Evolutionary conservation across 2,329 filamentous ascomycete species (phyloP).

Genomic region (Alternaria gansuensis): DNA sequence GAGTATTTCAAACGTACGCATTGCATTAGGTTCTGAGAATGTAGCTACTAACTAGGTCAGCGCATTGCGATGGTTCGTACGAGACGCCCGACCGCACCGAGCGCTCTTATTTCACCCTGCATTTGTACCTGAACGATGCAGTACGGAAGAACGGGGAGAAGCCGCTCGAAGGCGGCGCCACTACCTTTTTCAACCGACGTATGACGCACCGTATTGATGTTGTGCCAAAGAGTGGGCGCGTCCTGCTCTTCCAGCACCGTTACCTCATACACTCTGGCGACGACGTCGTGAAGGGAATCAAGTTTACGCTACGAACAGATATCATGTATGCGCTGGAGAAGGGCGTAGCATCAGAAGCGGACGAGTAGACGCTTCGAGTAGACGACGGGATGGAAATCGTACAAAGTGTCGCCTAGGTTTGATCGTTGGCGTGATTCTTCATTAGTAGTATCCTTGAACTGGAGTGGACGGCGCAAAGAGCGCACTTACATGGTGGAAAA

Average conservation of each 20-base stretch:
- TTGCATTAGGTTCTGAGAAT: neutral
- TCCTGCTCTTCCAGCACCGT: constrained; percentile 66
- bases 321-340: constrained; percentile 60
- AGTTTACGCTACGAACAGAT: constrained; percentile 66
- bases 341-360: neutral
- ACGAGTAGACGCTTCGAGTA: neutral
- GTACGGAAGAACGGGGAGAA: constrained; percentile 41
- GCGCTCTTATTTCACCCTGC: constrained; percentile 63
- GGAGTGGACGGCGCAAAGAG: constrained; percentile 1
- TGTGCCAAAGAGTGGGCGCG: constrained; percentile 60
- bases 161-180: constrained; percentile 63
- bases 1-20: constrained; percentile 71
- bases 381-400: neutral
- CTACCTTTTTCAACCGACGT: constrained; percentile 58
- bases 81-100: constrained; percentile 63
- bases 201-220: constrained; percentile 54
- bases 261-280: constrained; percentile 64
- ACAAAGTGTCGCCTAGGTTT: neutral
- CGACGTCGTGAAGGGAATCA: constrained; percentile 62
- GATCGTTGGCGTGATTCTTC: constrained; percentile 6
- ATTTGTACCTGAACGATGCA: constrained; percentile 64
- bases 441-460: constrained; percentile 56
- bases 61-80: constrained; percentile 74
- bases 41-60: constrained; percentile 44
- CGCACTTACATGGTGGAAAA: constrained; percentile 61